Conservation (phyloP, 345 rosid species). For the Gossypium australe region DNA sequence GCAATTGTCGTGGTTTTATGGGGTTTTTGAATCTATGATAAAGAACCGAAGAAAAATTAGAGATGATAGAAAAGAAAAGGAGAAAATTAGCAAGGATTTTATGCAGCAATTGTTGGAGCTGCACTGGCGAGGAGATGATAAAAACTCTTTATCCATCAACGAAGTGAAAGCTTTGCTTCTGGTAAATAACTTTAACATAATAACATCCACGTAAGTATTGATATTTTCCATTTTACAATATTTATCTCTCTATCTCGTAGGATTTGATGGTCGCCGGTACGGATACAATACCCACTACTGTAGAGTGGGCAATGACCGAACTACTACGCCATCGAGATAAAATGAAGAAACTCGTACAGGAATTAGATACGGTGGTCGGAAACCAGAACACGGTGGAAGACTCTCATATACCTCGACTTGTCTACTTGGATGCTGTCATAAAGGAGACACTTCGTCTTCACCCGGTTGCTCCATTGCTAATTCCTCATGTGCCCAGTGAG, state of each 20-base stretch:
- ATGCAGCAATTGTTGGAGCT: slow-evolving; percentile 4
- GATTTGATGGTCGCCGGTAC: slow-evolving; percentile 10
- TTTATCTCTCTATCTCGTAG: not conserved
- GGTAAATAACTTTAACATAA: not conserved
- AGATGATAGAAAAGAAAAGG: not conserved
- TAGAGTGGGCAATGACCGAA: slow-evolving; percentile 25
- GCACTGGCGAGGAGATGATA: not conserved
- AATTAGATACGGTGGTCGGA: slow-evolving; percentile 13
- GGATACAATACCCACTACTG: slow-evolving; percentile 1
- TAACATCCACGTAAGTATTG: not conserved
- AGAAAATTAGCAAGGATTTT: not conserved
- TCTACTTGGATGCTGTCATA: slow-evolving; percentile 5
- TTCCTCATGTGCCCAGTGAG: slow-evolving; percentile 1
- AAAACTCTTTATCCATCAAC: not conserved
- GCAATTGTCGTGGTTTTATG: not conserved
- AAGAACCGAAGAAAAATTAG: not conserved
- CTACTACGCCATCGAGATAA: slow-evolving; percentile 1
- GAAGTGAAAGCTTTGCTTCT: not conserved
- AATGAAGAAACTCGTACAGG: slow-evolving; percentile 2
- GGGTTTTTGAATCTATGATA: not conserved
- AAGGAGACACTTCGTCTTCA: slow-evolving; percentile 16
- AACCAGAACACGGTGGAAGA: slow-evolving; percentile 15
- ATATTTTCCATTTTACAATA: not conserved
- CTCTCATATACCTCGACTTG: not conserved
- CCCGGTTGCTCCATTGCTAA: slow-evolving; percentile 10